These are phyloP conservation scores for Chlorella sorokiniana DNA, from an alignment of 139 green algal genomes.

Conservation along the genomic window DNA sequence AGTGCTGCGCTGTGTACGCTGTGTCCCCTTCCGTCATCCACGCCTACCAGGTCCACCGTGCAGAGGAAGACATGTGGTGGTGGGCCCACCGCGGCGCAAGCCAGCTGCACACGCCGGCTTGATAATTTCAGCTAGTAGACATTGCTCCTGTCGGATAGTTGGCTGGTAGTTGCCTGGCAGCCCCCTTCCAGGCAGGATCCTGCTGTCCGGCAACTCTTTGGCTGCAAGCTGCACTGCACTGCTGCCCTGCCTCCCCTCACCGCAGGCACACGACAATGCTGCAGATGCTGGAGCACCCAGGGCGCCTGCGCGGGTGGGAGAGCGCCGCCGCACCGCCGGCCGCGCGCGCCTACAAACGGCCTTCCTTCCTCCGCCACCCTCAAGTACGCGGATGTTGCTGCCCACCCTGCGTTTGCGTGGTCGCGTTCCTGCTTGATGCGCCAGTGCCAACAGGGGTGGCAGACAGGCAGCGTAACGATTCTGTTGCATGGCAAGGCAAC, in stretches of 20 bases:
- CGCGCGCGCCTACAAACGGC: neutral
- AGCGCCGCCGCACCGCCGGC: neutral
- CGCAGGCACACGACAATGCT: neutral
- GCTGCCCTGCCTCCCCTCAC: neutral
- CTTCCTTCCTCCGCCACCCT: neutral
- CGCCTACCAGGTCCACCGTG: neutral
- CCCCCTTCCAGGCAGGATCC: neutral
- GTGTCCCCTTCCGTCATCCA: neutral
- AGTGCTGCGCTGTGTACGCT: slow-evolving; percentile 18
- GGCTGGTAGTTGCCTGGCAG: neutral
- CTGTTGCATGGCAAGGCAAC: no score
- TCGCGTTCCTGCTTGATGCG: neutral
- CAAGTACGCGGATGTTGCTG: slow-evolving; percentile 1
- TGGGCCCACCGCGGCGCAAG: neutral
- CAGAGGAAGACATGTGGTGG: slow-evolving; percentile 18
- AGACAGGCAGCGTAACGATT: neutral
- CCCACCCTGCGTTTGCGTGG: neutral
- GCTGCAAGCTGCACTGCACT: neutral
- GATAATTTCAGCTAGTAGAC: neutral
- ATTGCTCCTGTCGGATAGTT: no score
- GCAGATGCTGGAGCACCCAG: neutral
- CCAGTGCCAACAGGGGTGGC: neutral
- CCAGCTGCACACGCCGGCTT: neutral
- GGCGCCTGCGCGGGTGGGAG: slow-evolving; percentile 8
- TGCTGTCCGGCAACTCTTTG: neutral